Evolutionary conservation across 805 yeast genomes (phyloP), one percentile per base, ranked within the genome.

Genomic region (Wickerhamomyces rabaulensis): DNA sequence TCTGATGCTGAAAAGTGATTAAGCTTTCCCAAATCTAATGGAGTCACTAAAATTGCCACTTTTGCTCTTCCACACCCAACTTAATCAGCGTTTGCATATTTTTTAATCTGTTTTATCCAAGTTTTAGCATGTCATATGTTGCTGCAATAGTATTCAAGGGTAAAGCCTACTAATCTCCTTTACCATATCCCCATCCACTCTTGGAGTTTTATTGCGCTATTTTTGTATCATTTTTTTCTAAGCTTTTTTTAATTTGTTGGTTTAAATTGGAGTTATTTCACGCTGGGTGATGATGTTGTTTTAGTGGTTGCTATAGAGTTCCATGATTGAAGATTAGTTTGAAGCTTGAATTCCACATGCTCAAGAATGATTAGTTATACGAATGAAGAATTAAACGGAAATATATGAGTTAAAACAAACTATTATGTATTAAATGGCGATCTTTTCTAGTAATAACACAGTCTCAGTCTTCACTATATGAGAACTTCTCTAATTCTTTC

Each of bases 1-100:
- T 52, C 60, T 45, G 62, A 51, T 52, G 57, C 54, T 54, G 68
- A 55, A 52, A 64, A 50, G 60, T 66, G 54, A 59, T 23, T 20
- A 19, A 19, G 13, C 8, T 3, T 13, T 13, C 31, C 10, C 13
- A 3, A 12, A 3, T 13, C n/a, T n/a, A 12, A 27, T 27, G 31
- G 31, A 27, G 13, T 27, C 31, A 27, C n/a, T 13, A 27, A n/a
- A 27, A 27, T 27, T 13, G n/a, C 31, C 31, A 23, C 17, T 43
- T 43, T 20, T 38, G 21, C 25, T 27, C 7, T 29, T 36, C 17
- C 29, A 31, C 25, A 15, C 26, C 23, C 16, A 16, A 15, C 21
- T 20, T 17, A 17, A 26, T 29, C 27, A 29, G 35, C 13, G 17
- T 29, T 29, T 29, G 35, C 36, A 33, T 27, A 27, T 13, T 12